A percentile compares a stretch with the other conserved stretches of the same genome.
These are phyloP conservation scores for Nothophaeocryptopus gaeumannii DNA, from an alignment of 2,329 filamentous ascomycete genomes.

Conservation along the genomic window DNA sequence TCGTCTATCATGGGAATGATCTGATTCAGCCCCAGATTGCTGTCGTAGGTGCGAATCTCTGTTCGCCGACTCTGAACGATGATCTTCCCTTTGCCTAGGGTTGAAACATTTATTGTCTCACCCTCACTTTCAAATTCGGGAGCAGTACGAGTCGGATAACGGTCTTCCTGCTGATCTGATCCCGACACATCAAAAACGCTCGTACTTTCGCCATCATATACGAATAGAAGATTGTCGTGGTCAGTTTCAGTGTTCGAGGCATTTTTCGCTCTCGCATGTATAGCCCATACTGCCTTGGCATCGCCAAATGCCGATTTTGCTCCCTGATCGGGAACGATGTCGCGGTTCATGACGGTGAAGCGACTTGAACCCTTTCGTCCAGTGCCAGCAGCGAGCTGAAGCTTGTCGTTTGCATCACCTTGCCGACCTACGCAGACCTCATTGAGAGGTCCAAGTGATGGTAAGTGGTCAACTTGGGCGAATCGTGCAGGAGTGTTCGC, in stretches of 20 bases:
- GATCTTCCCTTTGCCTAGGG: conserved; percentile 73
- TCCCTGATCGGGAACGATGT: conserved; percentile 70
- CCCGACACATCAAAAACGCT: conserved; percentile 26
- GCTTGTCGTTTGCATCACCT: conserved; percentile 39
- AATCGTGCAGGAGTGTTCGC: conserved; percentile 64
- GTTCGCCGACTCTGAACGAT: conserved; percentile 84
- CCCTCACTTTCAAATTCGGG: conserved; percentile 93
- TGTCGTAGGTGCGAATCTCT: conserved; percentile 87
- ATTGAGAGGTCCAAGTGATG: conserved; percentile 76
- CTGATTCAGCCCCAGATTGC: conserved; percentile 84
- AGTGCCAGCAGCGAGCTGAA: conserved; percentile 56
- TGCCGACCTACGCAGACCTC: conserved; percentile 67
- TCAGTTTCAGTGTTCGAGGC: background rate
- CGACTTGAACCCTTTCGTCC: conserved; percentile 66
- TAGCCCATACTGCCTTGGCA: conserved; percentile 76
- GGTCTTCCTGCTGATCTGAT: conserved; percentile 10
- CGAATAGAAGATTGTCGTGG: conserved; percentile 31
- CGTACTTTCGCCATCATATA: conserved; percentile 30
- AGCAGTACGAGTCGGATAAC: conserved; percentile 57
- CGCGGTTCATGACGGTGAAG: conserved; percentile 72
- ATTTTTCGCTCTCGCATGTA: conserved; percentile 42
- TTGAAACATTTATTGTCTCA: conserved; percentile 79
- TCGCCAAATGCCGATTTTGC: conserved; percentile 70
- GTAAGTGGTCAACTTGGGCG: conserved; percentile 70
- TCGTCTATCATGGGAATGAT: conserved; percentile 93